Conservation (phyloP, 2,329 filamentous ascomycete genomes). For the Colletotrichum graminicola region DNA sequence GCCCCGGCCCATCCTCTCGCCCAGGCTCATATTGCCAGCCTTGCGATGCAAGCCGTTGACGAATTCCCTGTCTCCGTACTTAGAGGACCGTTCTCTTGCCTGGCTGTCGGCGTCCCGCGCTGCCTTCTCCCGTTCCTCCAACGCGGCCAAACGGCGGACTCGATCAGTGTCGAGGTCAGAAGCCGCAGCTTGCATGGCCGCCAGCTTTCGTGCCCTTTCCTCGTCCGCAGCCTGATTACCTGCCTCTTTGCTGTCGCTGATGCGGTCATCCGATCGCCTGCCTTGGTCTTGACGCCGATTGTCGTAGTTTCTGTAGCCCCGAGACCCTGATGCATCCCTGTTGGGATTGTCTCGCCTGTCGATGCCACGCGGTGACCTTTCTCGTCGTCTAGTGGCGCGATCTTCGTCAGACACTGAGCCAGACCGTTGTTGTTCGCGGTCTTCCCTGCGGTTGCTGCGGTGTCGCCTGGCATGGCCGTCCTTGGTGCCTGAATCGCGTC, state of each 20-base stretch:
- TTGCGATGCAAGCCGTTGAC: conserved; percentile 73
- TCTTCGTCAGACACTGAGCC: conserved; percentile 48
- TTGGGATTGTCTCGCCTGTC: conserved; percentile 45
- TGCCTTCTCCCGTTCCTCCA: conserved; percentile 74
- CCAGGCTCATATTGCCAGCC: conserved; percentile 64
- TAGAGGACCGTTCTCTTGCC: conserved; percentile 68
- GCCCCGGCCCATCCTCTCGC: conserved; percentile 64
- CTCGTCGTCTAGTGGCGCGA: conserved; percentile 49
- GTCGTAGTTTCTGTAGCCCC: conserved; percentile 44
- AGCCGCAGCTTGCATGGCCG: conserved; percentile 80
- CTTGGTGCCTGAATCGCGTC: conserved; percentile 33
- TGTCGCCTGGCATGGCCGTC: conserved; percentile 25
- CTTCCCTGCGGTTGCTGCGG: conserved; percentile 45
- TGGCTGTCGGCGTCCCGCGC: conserved; percentile 76
- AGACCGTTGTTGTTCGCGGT: conserved; percentile 48
- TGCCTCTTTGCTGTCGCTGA: conserved; percentile 39
- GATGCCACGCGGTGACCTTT: conserved; percentile 22
- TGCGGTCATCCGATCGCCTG: conserved; percentile 40
- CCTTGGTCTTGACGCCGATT: conserved; percentile 42
- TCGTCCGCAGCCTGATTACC: conserved; percentile 57
- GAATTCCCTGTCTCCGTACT: conserved; percentile 75
- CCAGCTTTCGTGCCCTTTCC: conserved; percentile 75
- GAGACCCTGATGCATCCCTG: conserved; percentile 35
- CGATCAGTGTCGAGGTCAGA: conserved; percentile 78
- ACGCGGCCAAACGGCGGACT: conserved; percentile 73